A percentile compares a stretch with the other conserved stretches of the same genome.
These are phyloP conservation scores for Tetraselmis striata DNA, from an alignment of 139 green algal species.

Conservation along the genomic window DNA sequence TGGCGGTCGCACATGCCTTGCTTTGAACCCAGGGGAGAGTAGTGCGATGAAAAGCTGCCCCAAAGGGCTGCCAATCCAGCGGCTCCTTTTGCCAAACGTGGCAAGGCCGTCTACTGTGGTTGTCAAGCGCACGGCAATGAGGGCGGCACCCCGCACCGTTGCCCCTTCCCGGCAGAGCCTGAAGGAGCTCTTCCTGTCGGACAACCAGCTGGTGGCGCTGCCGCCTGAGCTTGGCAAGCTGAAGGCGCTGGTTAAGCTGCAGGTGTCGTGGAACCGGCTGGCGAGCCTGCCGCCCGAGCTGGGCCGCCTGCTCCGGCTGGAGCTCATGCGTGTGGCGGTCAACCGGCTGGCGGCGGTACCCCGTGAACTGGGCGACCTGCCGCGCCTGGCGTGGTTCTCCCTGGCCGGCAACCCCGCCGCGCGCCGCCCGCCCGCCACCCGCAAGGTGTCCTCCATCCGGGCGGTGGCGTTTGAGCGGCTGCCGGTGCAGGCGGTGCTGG, in stretches of 20 bases:
- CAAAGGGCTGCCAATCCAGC: constrained; percentile 31
- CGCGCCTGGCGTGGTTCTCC: constrained; percentile 64
- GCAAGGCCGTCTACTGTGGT: constrained; percentile 3
- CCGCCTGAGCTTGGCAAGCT: constrained; percentile 36
- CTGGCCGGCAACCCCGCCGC: constrained; percentile 60
- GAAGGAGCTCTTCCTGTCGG: constrained; percentile 63
- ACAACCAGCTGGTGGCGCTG: constrained; percentile 61
- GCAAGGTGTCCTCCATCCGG: constrained; percentile 9
- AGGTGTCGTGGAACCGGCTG: constrained; percentile 76
- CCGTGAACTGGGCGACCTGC: constrained; percentile 19
- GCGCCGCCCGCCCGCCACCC: constrained; percentile 17
- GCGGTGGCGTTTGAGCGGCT: constrained; percentile 30
- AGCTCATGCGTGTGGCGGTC: constrained; percentile 66
- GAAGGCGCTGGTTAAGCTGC: constrained; percentile 17
- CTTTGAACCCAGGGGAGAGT: constrained; percentile 33
- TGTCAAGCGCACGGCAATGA: too few species aligned
- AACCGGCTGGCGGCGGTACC: constrained; percentile 35
- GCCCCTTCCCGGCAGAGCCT: too few species aligned
- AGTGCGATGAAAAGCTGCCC: constrained; percentile 9
- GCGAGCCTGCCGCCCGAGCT: constrained; percentile 46
- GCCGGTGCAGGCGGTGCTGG: constrained; percentile 52
- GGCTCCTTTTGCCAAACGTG: constrained; percentile 20
- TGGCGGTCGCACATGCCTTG: too few species aligned
- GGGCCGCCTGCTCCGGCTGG: constrained; percentile 47
- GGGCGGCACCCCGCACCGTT: too few species aligned